Percentiles rank a stretch among this genome's conserved stretches.
Evolutionary conservation across 768 basidiomycete species (phyloP).

Genomic region (Russula foetens): DNA sequence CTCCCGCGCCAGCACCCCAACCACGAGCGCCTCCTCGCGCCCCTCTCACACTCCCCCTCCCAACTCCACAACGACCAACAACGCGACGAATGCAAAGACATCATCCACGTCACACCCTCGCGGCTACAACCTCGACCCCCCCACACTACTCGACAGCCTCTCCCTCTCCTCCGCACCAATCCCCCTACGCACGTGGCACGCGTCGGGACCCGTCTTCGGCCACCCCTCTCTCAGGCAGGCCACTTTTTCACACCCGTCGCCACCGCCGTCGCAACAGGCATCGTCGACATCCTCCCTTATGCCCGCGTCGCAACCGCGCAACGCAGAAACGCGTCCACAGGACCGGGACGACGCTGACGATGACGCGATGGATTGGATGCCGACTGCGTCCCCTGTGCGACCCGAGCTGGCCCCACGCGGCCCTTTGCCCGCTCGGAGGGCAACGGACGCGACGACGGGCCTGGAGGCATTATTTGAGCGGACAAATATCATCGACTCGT

Average conservation of each 20-base stretch:
- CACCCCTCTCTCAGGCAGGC: constrained; percentile 47
- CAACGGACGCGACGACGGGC: constrained; percentile 10
- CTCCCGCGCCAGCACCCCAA: constrained; percentile 25
- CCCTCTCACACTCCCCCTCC: constrained; percentile 36
- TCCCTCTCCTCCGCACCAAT: constrained; percentile 59
- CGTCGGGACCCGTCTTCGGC: constrained; percentile 54
- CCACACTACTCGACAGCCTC: constrained; percentile 49
- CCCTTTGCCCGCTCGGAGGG: neutral
- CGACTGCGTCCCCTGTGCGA: constrained; percentile 30
- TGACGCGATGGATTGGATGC: constrained; percentile 64
- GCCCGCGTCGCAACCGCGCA: constrained; percentile 15
- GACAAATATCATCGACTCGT: constrained; percentile 13
- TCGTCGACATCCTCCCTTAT: neutral
- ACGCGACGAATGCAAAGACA: neutral
- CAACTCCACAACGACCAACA: neutral
- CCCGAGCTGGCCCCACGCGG: neutral
- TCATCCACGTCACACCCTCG: constrained; percentile 16
- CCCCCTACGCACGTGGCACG: constrained; percentile 27
- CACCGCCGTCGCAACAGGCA: neutral
- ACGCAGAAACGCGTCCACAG: constrained; percentile 26
- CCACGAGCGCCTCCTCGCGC: constrained; percentile 24
- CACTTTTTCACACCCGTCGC: constrained; percentile 22
- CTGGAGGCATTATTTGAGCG: constrained; percentile 17
- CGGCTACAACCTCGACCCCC: constrained; percentile 29
- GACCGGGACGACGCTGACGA: constrained; percentile 19